Percentiles rank a stretch among this genome's conserved stretches.
Evolutionary conservation across 192 early-diverging fungal species (phyloP).

Genomic region (Coemansia sp.): DNA sequence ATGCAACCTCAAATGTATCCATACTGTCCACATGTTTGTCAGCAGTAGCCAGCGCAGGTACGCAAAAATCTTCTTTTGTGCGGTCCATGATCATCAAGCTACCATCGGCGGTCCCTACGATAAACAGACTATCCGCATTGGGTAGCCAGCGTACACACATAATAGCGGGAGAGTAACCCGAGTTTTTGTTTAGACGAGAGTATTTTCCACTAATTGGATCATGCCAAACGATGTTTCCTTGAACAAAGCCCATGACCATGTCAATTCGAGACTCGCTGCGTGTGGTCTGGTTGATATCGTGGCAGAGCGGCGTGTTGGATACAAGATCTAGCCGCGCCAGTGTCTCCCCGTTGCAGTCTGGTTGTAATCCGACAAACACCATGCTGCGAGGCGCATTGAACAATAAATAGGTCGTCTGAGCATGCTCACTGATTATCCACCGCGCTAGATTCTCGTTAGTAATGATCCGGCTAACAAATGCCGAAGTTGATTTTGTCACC

Average conservation of each 20-base stretch:
- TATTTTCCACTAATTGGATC: slow-evolving; percentile 87
- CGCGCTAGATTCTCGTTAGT: slow-evolving; percentile 67
- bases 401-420: slow-evolving; percentile 22
- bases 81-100: slow-evolving; percentile 82
- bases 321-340: slow-evolving; percentile 76
- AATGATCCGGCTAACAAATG: slow-evolving; percentile 68
- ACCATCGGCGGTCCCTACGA: slow-evolving; percentile 84
- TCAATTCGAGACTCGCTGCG: slow-evolving; percentile 71
- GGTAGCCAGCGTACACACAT: slow-evolving; percentile 90
- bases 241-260: slow-evolving; percentile 78
- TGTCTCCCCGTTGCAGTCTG: slow-evolving; percentile 55
- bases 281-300: slow-evolving; percentile 79
- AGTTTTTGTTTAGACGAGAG: slow-evolving; percentile 77
- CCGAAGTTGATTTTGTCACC: slow-evolving; percentile 72
- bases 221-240: slow-evolving; percentile 82
- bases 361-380: slow-evolving; percentile 40
- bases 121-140: slow-evolving; percentile 77
- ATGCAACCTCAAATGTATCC: slow-evolving; percentile 33
- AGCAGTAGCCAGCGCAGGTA: slow-evolving; percentile 18
- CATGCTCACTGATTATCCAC: slow-evolving; percentile 17
- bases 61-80: slow-evolving; percentile 74
- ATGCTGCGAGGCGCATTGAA: slow-evolving; percentile 39
- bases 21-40: neutral
- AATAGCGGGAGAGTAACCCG: slow-evolving; percentile 66
- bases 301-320: slow-evolving; percentile 75